Base-by-base conservation (phyloP, 768 basidiomycete species). In the Boletellus ananiceps region DNA sequence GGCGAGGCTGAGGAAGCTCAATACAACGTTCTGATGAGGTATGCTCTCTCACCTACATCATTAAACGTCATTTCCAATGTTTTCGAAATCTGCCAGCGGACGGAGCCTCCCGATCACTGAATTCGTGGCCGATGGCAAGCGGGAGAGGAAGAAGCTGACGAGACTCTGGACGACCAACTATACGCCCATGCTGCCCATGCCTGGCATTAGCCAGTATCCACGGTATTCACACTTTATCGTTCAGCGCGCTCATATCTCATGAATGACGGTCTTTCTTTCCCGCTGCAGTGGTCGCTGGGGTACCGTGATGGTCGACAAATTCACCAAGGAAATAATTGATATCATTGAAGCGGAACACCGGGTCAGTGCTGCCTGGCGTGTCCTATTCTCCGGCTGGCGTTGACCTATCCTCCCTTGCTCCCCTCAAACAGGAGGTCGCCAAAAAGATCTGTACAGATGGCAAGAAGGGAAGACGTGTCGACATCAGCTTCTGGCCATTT, bases 401-500 rank as follows among this genome's bases (percentile, higher is more conserved):
- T 29, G 29, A 29, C 29, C 2, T 7, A 25, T 7, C 2, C 23
- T 8, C 29, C 29, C 7, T 29, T 9, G 8, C 29, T 29, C 29
- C 29, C 29, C 29, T 29, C 2, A 29, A 29, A 6, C 35, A 40
- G 42, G 27, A 34, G 19, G 39, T 33, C 5, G 37, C 44, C 31
- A 14, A 34, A 19, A 6, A 44, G 21, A 15, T 45, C 32, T 2
- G 8, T 5, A 19, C 11, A 33, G 3, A 40, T 13, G 40, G 37
- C 27, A 4, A 46, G n/a, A 36, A 33, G 0, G 49, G 54, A n/a
- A 49, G n/a, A 9, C 44, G 45, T 8, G 37, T 51, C 42, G 40
- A 14, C 15, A 14, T 56, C 6, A 36, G 44, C 19, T 9, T 59
- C 8, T 59, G 58, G 58, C 54, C 58, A 1, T 59, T 59, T 8